Evolutionary conservation across 2,329 filamentous ascomycete genomes (phyloP).

Genomic region (Sporothrix schenckii): DNA sequence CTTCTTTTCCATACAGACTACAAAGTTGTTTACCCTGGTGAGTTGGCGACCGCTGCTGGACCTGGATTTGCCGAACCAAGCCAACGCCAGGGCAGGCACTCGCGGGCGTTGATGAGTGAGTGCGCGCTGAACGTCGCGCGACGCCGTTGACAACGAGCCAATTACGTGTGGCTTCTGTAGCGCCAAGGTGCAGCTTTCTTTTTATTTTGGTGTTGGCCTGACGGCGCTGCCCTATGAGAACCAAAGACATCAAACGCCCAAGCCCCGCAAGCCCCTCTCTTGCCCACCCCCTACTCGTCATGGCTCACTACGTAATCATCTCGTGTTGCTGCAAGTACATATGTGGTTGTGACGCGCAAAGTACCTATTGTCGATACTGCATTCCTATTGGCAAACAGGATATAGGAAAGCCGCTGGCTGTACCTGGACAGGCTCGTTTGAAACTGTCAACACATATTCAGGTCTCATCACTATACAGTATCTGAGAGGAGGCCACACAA

Average conservation of each 20-base stretch:
- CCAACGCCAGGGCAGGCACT: conserved; percentile 9
- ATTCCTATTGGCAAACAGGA: neutral
- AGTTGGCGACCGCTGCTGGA: neutral
- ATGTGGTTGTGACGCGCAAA: neutral
- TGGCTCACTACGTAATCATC: conserved; percentile 14
- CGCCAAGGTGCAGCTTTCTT: conserved; percentile 2
- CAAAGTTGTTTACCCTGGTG: too few species aligned
- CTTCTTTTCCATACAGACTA: too few species aligned
- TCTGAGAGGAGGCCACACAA: neutral
- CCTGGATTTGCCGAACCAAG: neutral
- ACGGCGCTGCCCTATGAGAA: neutral
- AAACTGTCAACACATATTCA: neutral
- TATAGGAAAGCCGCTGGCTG: neutral
- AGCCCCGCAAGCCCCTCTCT: neutral
- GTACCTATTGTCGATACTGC: neutral
- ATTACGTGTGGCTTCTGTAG: conserved; percentile 12
- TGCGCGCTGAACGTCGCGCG: neutral
- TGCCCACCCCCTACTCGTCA: neutral
- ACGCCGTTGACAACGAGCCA: conserved; percentile 2
- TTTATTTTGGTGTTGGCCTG: neutral
- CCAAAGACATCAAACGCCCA: neutral
- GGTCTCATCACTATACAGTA: neutral
- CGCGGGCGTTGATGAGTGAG: conserved; percentile 16
- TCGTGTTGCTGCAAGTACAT: neutral
- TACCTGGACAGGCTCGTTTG: neutral